Evolutionary conservation across 352 stramenopile genomes (phyloP).

Genomic region (Globisporangium cystogenes): DNA sequence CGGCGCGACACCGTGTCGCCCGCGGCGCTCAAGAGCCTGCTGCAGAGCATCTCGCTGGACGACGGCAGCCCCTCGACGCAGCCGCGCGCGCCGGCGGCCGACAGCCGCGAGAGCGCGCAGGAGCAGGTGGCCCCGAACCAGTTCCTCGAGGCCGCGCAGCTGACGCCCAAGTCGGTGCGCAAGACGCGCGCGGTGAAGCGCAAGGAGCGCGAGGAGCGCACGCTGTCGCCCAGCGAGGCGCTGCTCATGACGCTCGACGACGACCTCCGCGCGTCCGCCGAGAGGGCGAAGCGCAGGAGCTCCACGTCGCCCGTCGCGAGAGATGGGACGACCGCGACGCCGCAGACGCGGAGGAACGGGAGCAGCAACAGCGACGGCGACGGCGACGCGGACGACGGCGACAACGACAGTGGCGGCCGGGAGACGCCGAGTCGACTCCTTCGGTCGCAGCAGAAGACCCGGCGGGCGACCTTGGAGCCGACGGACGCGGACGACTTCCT

Average conservation of each 20-base stretch:
- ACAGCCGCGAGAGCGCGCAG: slow-evolving; percentile 6
- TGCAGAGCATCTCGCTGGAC: slow-evolving; percentile 18
- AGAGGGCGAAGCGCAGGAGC: slow-evolving; percentile 5
- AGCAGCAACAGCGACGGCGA: background rate
- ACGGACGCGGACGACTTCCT: slow-evolving; percentile 39
- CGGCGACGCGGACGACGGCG: background rate
- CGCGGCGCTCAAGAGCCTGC: slow-evolving; percentile 22
- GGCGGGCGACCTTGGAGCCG: slow-evolving; percentile 49
- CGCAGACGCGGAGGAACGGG: slow-evolving; percentile 15
- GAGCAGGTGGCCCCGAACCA: slow-evolving; percentile 6
- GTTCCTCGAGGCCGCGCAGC: slow-evolving; percentile 4
- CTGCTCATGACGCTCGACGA: slow-evolving; percentile 8
- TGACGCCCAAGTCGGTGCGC: slow-evolving; percentile 10
- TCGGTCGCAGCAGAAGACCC: slow-evolving; percentile 9
- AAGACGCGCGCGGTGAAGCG: slow-evolving; percentile 11
- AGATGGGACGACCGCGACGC: background rate
- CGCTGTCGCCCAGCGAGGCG: slow-evolving; percentile 15
- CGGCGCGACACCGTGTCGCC: slow-evolving; percentile 30
- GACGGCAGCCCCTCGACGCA: slow-evolving; percentile 5
- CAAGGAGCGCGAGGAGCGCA: slow-evolving; percentile 13
- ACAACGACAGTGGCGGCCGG: background rate
- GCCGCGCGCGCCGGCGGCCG: background rate
- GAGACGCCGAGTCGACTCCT: slow-evolving; percentile 1
- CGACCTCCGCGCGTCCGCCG: slow-evolving; percentile 1
- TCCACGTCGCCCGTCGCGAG: slow-evolving; percentile 8